Evolutionary conservation across 345 rosid species (phyloP).

Genomic region (Bruguiera parviflora): DNA sequence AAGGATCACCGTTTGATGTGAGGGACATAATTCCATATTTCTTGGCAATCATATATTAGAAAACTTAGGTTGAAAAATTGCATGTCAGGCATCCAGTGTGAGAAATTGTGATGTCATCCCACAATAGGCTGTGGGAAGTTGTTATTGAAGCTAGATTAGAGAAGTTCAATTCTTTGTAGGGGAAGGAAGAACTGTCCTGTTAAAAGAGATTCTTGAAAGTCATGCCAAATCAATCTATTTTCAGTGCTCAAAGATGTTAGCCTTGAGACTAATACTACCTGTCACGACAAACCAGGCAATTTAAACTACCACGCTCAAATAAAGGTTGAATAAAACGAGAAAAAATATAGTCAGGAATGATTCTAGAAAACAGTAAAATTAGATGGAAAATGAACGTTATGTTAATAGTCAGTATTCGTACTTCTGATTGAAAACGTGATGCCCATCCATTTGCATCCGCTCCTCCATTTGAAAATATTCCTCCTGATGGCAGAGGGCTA

Average conservation of each 20-base stretch:
- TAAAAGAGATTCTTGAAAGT: constrained; percentile 18
- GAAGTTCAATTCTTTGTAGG: too few relatives aligned
- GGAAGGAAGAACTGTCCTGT: constrained; percentile 13
- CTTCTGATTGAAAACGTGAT: constrained; percentile 97
- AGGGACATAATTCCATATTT: constrained; percentile 1
- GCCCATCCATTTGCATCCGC: constrained; percentile 90
- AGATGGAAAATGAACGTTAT: constrained; percentile 69
- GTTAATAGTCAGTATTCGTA: constrained; percentile 98
- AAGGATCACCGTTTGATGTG: constrained; percentile 1
- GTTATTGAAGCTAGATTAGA: too few relatives aligned
- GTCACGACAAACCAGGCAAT: constrained; percentile 32
- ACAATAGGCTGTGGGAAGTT: background rate
- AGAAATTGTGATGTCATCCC: constrained; percentile 1
- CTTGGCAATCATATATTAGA: constrained; percentile 3
- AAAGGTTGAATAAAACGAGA: constrained; percentile 51
- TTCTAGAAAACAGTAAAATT: constrained; percentile 50
- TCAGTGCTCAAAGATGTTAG: constrained; percentile 33
- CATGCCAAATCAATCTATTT: constrained; percentile 26
- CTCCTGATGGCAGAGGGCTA: constrained; percentile 90
- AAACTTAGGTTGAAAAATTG: background rate
- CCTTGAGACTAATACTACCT: constrained; percentile 34
- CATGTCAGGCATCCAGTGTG: constrained; percentile 6
- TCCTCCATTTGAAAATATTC: constrained; percentile 91
- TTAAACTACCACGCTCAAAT: constrained; percentile 40
- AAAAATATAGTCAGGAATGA: constrained; percentile 50